A percentile compares a stretch with the other conserved stretches of the same genome.
Evolutionary conservation across 192 early-diverging fungal species (phyloP).

Genomic region (Geosiphon pyriformis): DNA sequence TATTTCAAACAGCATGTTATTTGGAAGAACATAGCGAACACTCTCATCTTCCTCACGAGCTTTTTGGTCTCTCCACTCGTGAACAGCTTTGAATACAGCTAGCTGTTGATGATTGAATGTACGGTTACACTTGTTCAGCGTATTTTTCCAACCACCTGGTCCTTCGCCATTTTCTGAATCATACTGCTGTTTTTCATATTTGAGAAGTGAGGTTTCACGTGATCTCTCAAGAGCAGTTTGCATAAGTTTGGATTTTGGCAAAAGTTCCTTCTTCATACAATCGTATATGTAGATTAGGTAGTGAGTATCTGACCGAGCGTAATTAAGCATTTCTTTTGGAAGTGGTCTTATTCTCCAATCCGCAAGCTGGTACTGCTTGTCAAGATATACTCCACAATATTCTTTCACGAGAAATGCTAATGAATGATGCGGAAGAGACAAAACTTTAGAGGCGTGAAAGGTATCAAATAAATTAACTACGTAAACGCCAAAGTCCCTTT

Average conservation of each 20-base stretch:
- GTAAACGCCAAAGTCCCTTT: constrained; percentile 95
- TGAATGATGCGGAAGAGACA: constrained; percentile 73
- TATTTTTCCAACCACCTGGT: constrained; percentile 67
- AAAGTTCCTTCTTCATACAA: constrained; percentile 78
- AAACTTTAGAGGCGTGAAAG: constrained; percentile 81
- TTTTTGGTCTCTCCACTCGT: constrained; percentile 86
- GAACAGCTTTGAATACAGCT: constrained; percentile 81
- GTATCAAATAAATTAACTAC: constrained; percentile 97
- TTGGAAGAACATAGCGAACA: constrained; percentile 80
- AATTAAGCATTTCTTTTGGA: constrained; percentile 84
- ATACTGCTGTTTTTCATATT: constrained; percentile 80
- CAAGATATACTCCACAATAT: constrained; percentile 75
- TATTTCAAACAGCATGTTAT: constrained; percentile 78
- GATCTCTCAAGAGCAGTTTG: constrained; percentile 61
- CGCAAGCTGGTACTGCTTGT: constrained; percentile 93
- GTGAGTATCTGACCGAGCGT: constrained; percentile 94
- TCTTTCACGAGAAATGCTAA: constrained; percentile 75
- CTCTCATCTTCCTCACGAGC: constrained; percentile 95
- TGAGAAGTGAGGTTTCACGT: constrained; percentile 56
- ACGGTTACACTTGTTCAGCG: constrained; percentile 59
- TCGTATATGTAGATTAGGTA: constrained; percentile 95
- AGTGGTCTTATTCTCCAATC: constrained; percentile 98
- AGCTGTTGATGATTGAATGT: constrained; percentile 47
- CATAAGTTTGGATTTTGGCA: constrained; percentile 66
- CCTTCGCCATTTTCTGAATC: constrained; percentile 77